Conservation (phyloP, 2,329 filamentous ascomycete genomes). For the Fusarium guadeloupense region DNA sequence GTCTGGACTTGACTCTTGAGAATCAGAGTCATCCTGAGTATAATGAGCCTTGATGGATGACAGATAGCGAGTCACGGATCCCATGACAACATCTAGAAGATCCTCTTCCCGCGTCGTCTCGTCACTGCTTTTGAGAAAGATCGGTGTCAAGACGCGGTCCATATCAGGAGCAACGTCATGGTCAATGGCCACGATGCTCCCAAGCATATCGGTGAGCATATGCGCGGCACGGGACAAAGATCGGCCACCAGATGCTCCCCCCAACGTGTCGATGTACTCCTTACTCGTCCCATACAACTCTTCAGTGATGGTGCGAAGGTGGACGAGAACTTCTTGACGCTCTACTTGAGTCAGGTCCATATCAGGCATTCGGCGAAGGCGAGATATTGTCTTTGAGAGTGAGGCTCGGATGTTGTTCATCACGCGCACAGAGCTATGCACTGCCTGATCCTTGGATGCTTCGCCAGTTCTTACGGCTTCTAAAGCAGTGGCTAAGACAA, state of each 20-base stretch:
- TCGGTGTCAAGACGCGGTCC: not conserved
- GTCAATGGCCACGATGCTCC: not conserved
- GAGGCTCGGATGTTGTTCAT: conserved; percentile 7
- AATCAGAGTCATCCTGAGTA: not conserved
- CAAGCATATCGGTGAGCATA: conserved; percentile 6
- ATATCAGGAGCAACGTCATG: not conserved
- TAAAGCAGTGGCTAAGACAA: not conserved
- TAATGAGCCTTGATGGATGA: not conserved
- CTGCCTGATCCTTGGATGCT: not conserved
- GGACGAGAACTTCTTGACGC: rapidly evolving
- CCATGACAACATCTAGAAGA: not conserved
- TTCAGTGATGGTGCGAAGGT: not conserved
- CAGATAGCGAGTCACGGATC: not conserved
- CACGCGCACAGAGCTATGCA: not conserved
- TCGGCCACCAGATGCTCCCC: not conserved
- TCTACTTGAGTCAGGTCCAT: not conserved
- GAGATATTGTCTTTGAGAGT: not conserved
- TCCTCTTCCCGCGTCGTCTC: not conserved
- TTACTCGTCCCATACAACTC: not conserved
- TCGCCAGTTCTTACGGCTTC: not conserved
- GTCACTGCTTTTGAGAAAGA: not conserved
- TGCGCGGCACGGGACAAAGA: not conserved
- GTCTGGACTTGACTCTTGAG: not conserved
- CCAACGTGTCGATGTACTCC: not conserved
- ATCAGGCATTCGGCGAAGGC: not conserved